A percentile compares a stretch with the other conserved stretches of the same genome.
phyloP scores from a whole-genome alignment of 129 eudicot genomes.

The Oenanthe sinensis region DNA sequence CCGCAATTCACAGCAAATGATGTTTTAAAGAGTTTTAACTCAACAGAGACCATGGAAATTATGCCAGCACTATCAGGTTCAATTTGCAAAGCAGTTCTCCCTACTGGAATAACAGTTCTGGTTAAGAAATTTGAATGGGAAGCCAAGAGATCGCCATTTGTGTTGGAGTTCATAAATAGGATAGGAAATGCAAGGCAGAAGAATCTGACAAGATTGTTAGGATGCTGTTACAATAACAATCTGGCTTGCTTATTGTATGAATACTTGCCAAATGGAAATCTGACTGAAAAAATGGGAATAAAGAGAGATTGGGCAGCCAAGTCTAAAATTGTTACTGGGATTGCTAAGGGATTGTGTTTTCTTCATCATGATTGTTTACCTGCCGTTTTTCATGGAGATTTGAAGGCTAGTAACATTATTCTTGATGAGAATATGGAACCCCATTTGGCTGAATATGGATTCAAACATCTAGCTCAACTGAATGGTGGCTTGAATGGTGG shows the following conservation, averaged over 20 bases:
- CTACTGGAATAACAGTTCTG: conserved; percentile 60
- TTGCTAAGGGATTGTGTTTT: conserved; percentile 59
- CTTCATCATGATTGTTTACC: conserved; percentile 83
- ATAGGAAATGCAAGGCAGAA: conserved; percentile 69
- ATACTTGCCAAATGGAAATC: conserved; percentile 60
- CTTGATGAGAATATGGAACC: conserved; percentile 91
- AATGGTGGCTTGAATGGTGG: conserved; percentile 12
- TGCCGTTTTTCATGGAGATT: conserved; percentile 67
- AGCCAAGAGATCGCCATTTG: conserved; percentile 28
- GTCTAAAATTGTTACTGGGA: conserved; percentile 44
- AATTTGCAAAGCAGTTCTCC: conserved; percentile 58
- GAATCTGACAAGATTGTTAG: conserved; percentile 65
- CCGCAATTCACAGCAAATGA: conserved; percentile 67
- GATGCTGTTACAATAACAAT: conserved; percentile 58
- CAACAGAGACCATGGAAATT: conserved; percentile 35
- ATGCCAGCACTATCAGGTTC: conserved; percentile 33
- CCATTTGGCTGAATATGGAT: conserved; percentile 59
- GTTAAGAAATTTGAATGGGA: conserved; percentile 79
- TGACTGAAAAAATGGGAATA: conserved; percentile 46
- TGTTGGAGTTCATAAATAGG: conserved; percentile 36
- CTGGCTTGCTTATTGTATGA: conserved; percentile 64
- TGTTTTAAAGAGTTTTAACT: conserved; percentile 57
- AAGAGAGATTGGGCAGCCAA: conserved; percentile 70
- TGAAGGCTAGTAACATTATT: conserved; percentile 51
- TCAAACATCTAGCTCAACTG: conserved; percentile 29